phyloP scores from a whole-genome alignment of 257 asterid species.

The Solanum virginianum region DNA sequence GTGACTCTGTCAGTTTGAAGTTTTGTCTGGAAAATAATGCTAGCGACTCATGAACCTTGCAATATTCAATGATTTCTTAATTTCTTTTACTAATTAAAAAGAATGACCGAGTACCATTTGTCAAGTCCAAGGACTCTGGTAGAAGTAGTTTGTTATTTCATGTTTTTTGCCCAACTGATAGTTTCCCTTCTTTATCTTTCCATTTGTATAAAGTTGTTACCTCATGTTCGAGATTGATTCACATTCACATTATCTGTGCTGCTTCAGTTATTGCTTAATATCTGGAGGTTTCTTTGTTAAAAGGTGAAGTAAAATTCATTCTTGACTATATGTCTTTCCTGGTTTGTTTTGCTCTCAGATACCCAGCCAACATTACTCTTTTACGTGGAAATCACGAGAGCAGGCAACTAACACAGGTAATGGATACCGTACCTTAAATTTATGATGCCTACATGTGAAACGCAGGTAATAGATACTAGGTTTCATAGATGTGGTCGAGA shows the following conservation, averaged over 20 bases:
- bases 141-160: background rate
- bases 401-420: conserved; percentile 93
- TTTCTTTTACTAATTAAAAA: background rate
- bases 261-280: background rate
- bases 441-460: background rate
- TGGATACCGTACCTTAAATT: background rate
- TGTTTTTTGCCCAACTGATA: background rate
- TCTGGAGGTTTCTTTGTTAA: background rate
- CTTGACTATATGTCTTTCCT: background rate
- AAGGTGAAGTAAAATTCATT: background rate
- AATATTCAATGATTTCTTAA: background rate
- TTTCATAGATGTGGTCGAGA: background rate
- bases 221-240: background rate
- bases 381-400: conserved; percentile 98
- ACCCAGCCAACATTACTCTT: conserved; percentile 90
- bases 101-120: background rate
- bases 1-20: background rate
- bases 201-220: background rate
- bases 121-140: background rate
- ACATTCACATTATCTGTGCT: background rate
- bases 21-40: background rate
- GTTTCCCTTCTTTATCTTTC: background rate
- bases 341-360: conserved; percentile 34
- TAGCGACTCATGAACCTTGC: background rate
- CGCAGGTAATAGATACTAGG: background rate